phyloP scores from a whole-genome alignment of 495 filamentous ascomycete genomes.

The Lasiosphaeriaceae sp. region DNA sequence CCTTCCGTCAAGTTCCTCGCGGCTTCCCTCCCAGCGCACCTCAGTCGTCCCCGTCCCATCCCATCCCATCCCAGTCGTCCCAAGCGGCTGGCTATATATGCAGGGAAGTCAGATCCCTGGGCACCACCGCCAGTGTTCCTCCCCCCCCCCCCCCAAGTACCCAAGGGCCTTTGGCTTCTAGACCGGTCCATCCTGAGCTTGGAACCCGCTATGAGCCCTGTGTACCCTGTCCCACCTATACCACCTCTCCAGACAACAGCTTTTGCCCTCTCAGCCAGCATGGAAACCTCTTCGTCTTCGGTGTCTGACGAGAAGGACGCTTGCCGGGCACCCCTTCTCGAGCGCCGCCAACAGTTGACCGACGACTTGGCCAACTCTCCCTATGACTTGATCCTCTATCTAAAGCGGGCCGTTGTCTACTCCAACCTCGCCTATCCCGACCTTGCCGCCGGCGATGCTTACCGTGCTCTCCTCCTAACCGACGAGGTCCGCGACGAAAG shows the following conservation, averaged over 20 bases:
- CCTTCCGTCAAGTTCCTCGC: too few relatives aligned
- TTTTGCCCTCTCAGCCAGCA: constrained; percentile 6
- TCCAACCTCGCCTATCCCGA: constrained; percentile 80
- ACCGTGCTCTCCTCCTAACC: constrained; percentile 77
- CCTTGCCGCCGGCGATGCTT: constrained; percentile 84
- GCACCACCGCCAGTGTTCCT: neutral
- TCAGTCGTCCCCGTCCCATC: too few relatives aligned
- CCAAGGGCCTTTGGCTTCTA: neutral
- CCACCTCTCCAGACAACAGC: constrained; percentile 1
- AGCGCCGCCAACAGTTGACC: constrained; percentile 43
- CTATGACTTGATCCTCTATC: constrained; percentile 74
- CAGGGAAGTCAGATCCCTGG: neutral
- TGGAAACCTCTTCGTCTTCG: constrained; percentile 36
- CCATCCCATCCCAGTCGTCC: too few relatives aligned
- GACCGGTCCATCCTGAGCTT: too few relatives aligned
- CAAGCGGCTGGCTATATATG: neutral
- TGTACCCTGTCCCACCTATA: neutral
- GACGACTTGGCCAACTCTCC: constrained; percentile 51
- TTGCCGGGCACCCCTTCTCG: constrained; percentile 38
- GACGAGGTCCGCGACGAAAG: constrained; percentile 73
- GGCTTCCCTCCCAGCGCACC: too few relatives aligned
- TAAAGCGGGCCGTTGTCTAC: constrained; percentile 68
- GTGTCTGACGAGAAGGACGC: constrained; percentile 30
- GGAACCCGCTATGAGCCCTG: neutral
- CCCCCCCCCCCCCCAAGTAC: too few relatives aligned